Base-by-base conservation (phyloP, 2,329 filamentous ascomycete genomes). In the Trichoderma afroharzianum region DNA sequence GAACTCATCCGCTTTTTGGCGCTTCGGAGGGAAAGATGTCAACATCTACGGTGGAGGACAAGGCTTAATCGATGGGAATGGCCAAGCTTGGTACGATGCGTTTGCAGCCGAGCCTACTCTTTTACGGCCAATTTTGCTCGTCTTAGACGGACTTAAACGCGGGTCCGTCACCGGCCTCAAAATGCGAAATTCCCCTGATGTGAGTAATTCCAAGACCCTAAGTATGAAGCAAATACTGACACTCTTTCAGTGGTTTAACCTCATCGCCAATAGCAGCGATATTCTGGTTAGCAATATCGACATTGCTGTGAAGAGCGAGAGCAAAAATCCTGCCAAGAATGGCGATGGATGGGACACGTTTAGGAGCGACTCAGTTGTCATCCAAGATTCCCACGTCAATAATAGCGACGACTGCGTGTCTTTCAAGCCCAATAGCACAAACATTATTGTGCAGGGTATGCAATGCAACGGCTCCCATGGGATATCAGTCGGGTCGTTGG, bases 361-460 rank as follows among this genome's bases (percentile, higher is more conserved):
- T n/a, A 36, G 47, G 39, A 67, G 47, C 50, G 32, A 67, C 4
- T 36, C 30, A 5, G n/a, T 67, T n/a, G 63, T 67, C 18, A 67
- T 67, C 6, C 63, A 67, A 14, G 32, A 67, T 26, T 67, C 63
- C 0, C 32, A 57, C 18, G 63, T 67, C 2, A 67, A 67, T 39
- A 67, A 67, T 15, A 67, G 63, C 11, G 63, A 67, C 2, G 63
- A 67, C 21, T 67, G 63, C 21, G 63, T 67, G 9, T 67, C 63
- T 26, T 67, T 67, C 9, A 67, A 67, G 30, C 63, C 63, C 9
- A 67, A 67, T 18, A 67, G 63, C 21, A 67, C 63, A 32, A 67
- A 67, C 24, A 67, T 67, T 21, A 57, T 67, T 6, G 63, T 67
- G 15, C 63, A 67, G 18, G 63, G 63, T 2, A 14, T 67, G 47